A percentile compares a stretch with the other conserved stretches of the same genome.
phyloP scores from a whole-genome alignment of 257 asterid species.

The Capsicum chinense region DNA sequence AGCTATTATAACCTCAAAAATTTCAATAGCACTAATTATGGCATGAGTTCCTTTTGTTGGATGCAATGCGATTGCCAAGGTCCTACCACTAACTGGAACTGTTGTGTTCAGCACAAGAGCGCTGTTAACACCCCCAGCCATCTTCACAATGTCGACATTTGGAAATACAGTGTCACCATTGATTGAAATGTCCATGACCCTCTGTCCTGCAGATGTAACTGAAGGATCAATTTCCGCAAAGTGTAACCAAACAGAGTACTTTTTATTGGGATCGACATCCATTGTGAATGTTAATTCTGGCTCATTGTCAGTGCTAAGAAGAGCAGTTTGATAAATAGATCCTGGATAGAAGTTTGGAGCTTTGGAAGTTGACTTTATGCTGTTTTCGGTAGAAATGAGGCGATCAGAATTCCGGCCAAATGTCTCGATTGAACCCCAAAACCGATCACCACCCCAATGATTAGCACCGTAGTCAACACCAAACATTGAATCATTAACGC shows the following conservation, averaged over 20 bases:
- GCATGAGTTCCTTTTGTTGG: constrained; percentile 75
- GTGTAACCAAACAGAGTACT: constrained; percentile 91
- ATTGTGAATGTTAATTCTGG: constrained; percentile 67
- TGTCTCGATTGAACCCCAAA: constrained; percentile 68
- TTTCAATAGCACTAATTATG: constrained; percentile 81
- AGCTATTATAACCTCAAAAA: constrained; percentile 74
- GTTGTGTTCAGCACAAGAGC: constrained; percentile 85
- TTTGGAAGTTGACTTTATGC: constrained; percentile 55
- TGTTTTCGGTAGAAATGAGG: constrained; percentile 44
- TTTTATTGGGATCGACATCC: constrained; percentile 86
- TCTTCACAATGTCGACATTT: constrained; percentile 65
- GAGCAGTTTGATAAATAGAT: constrained; percentile 80
- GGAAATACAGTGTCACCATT: constrained; percentile 64
- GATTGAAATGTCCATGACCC: constrained; percentile 75
- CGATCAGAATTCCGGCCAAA: constrained; percentile 62
- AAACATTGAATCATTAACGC: constrained; percentile 58
- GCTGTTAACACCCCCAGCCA: constrained; percentile 69
- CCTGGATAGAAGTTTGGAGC: constrained; percentile 93
- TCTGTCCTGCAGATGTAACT: constrained; percentile 66
- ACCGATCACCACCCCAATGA: constrained; percentile 95
- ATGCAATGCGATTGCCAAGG: constrained; percentile 68
- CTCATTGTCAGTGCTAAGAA: constrained; percentile 58
- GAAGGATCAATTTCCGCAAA: constrained; percentile 90
- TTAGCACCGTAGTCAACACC: constrained; percentile 82
- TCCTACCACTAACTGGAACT: constrained; percentile 80